Evolutionary conservation across 257 asterid genomes (phyloP), one percentile per base, ranked within the genome.

Genomic region (Eucommia ulmoides): DNA sequence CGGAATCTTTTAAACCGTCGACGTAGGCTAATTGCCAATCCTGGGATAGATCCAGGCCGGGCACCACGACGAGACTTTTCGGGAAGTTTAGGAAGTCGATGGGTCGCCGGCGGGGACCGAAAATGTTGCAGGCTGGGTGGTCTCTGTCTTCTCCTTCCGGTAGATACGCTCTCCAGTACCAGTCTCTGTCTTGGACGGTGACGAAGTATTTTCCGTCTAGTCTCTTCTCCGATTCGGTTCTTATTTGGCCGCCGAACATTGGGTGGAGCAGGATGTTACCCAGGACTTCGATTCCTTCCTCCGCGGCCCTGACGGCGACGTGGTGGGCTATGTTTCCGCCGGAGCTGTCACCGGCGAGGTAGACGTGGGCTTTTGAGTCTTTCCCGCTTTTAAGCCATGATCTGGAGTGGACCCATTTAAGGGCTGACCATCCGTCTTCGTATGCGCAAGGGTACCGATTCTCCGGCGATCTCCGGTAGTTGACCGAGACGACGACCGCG

Each of bases 291-390:
- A 82, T 61, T 0, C 67, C 81, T 16, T 67, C 71, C 41, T 77
- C 85, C 0, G 81, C 84, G 0, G 93, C 93, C 61, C 67, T 46
- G 0, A 74, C 75, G 2, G 93, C 95, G 7, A 85, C 93, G 45
- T 85, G 86, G 49, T 85, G 95, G 3, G 82, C 85, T 3, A 85
- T 85, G 55, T 85, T 85, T 3, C 95, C 95, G 7, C 95, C 93
- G 2, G 95, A 82, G 57, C 95, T 85, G 54, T 85, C 95, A 0
- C 95, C 95, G 1, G 81, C 82, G 20, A 85, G 23, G 20, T 74
- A 85, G 0, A 75, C 77, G 51, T 82, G 77, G 33, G 64, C 93
- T 35, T 69, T 75, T 0, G 59, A 55, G 24, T 71, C 77, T 0
- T 20, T 9, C 9, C 91, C 88, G 54, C 96, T 86, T 21, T 59